A percentile compares a stretch with the other conserved stretches of the same genome.
Conservation (phyloP, 495 filamentous ascomycete species). For the Hapsidospora chrysogenum region DNA sequence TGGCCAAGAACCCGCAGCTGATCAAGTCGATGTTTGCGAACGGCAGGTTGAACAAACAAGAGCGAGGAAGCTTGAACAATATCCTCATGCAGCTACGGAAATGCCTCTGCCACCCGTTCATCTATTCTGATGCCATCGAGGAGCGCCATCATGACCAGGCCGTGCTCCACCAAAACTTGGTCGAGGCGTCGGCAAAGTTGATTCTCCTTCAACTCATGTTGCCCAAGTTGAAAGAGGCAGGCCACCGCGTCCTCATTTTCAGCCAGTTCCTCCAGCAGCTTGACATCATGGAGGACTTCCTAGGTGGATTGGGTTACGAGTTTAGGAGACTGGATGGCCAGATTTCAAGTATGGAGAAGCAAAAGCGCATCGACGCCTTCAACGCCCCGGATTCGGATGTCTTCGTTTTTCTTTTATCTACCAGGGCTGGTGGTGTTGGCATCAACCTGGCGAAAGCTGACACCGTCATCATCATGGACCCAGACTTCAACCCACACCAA, state of each 20-base stretch:
- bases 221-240: slow-evolving; percentile 73
- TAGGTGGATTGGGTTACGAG: slow-evolving; percentile 48
- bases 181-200: slow-evolving; percentile 86
- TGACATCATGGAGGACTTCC: slow-evolving; percentile 81
- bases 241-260: slow-evolving; percentile 87
- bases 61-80: slow-evolving; percentile 71
- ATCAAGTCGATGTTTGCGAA: slow-evolving; percentile 68
- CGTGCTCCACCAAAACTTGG: slow-evolving; percentile 54
- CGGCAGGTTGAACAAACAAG: slow-evolving; percentile 43
- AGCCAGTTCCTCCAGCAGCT: slow-evolving; percentile 88
- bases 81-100: slow-evolving; percentile 93
- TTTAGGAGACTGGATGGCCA: slow-evolving; percentile 78
- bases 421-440: slow-evolving; percentile 85
- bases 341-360: slow-evolving; percentile 66
- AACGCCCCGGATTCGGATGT: slow-evolving; percentile 69
- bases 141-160: slow-evolving; percentile 41
- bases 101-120: slow-evolving; percentile 87
- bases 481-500: slow-evolving; percentile 96
- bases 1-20: slow-evolving; percentile 75
- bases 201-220: slow-evolving; percentile 76
- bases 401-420: slow-evolving; percentile 86
- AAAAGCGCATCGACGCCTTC: slow-evolving; percentile 83
- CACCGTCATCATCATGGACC: slow-evolving; percentile 96
- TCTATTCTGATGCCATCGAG: slow-evolving; percentile 80
- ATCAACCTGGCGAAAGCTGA: slow-evolving; percentile 97